Evolutionary conservation across 257 asterid species (phyloP).

Genomic region (Plantago elongata): DNA sequence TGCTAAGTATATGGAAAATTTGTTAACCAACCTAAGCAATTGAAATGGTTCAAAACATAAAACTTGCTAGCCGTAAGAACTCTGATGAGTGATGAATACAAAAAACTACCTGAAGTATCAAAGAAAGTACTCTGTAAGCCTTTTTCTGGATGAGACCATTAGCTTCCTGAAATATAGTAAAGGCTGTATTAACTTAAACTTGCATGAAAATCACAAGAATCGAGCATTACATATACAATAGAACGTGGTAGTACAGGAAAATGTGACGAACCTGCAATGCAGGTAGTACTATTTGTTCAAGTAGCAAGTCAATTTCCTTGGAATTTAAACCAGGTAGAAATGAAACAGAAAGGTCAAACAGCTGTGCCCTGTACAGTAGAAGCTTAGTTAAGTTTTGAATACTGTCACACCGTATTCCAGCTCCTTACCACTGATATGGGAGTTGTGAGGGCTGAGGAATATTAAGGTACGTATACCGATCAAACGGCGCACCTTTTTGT

Average conservation of each 20-base stretch:
- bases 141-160: conserved; percentile 86
- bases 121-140: conserved; percentile 75
- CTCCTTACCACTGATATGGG: conserved; percentile 13
- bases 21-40: too few relatives aligned
- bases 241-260: conserved; percentile 2
- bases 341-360: conserved; percentile 78
- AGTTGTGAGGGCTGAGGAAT: conserved; percentile 2
- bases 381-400: not conserved
- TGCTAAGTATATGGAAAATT: too few relatives aligned
- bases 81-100: not conserved
- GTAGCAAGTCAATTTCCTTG: conserved; percentile 58
- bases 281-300: conserved; percentile 43
- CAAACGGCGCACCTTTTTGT: conserved; percentile 47
- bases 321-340: conserved; percentile 79
- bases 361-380: conserved; percentile 57
- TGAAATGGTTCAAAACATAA: too few relatives aligned
- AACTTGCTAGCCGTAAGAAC: conserved; percentile 2
- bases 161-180: conserved; percentile 48
- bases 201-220: conserved; percentile 2
- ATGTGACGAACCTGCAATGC: conserved; percentile 59
- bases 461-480: not conserved
- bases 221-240: conserved; percentile 9
- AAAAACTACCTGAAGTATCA: conserved; percentile 59
- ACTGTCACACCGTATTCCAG: not conserved
- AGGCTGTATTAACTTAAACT: conserved; percentile 2